Evolutionary conservation across 306 rosid species (phyloP).

Genomic region (Cucumis hystrix): DNA sequence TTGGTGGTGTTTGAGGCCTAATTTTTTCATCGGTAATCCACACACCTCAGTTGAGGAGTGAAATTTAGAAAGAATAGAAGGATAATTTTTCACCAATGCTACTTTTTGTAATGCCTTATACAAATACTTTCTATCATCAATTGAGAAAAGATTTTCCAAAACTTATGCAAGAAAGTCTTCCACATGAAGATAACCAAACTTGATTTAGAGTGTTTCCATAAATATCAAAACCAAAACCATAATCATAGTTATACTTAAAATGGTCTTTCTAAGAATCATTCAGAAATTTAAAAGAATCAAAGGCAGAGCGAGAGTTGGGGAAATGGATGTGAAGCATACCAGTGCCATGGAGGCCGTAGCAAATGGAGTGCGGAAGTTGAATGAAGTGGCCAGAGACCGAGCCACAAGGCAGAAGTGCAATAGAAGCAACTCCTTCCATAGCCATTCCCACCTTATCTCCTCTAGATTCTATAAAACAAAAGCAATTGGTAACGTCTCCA

Average conservation of each 20-base stretch:
- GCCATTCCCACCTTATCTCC: constrained; percentile 14
- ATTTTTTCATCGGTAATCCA: too few species aligned
- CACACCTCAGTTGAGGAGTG: too few species aligned
- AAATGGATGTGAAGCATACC: constrained; percentile 23
- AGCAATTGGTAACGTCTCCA: background rate
- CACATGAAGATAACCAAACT: too few species aligned
- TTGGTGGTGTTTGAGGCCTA: too few species aligned
- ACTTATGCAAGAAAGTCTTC: too few species aligned
- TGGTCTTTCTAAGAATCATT: background rate
- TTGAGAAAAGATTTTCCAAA: too few species aligned
- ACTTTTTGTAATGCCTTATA: too few species aligned
- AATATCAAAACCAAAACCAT: background rate
- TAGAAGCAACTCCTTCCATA: constrained; percentile 90
- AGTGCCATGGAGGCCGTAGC: constrained; percentile 82
- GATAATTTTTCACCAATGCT: too few species aligned
- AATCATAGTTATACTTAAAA: background rate
- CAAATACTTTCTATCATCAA: too few species aligned
- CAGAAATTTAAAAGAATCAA: background rate
- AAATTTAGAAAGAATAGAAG: too few species aligned
- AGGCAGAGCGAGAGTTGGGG: background rate
- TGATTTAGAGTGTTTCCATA: background rate
- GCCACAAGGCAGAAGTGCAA: constrained; percentile 69
- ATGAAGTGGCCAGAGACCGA: constrained; percentile 89
- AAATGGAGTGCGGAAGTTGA: constrained; percentile 45
- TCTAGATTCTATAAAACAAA: background rate